A percentile compares a stretch with the other conserved stretches of the same genome.
Conservation (phyloP, 129 eudicot genomes). For the Mikania micrantha region DNA sequence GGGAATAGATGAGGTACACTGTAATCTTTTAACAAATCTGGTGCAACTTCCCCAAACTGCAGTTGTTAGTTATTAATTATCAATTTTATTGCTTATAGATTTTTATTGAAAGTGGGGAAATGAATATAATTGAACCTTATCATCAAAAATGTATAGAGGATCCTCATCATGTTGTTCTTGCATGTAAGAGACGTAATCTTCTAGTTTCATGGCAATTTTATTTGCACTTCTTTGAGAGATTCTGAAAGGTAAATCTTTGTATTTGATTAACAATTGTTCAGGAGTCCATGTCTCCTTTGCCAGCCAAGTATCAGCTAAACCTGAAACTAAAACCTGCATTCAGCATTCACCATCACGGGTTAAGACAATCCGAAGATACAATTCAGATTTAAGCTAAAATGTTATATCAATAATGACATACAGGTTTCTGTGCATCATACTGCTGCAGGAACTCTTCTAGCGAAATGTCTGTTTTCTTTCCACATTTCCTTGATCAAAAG, state of each 20-base stretch:
- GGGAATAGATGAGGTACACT: conserved; percentile 78
- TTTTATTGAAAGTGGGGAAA: not conserved
- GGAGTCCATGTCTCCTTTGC: conserved; percentile 80
- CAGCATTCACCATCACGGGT: not conserved
- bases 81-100: conserved; percentile 4
- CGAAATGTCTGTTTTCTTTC: conserved; percentile 63
- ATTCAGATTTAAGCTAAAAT: not conserved
- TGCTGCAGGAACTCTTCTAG: conserved; percentile 47
- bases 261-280: conserved; percentile 57
- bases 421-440: conserved; percentile 77
- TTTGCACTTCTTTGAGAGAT: conserved; percentile 78
- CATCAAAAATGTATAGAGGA: conserved; percentile 89
- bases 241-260: conserved; percentile 57
- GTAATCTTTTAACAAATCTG: conserved; percentile 73
- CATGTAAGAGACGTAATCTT: conserved; percentile 74
- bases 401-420: conserved; percentile 19
- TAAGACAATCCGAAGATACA: not conserved
- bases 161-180: conserved; percentile 95
- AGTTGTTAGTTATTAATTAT: conserved; percentile 6
- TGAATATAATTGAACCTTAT: conserved; percentile 43
- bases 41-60: conserved; percentile 96
- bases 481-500: conserved; percentile 81
- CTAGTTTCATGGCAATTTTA: conserved; percentile 59
- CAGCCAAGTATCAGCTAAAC: conserved; percentile 81
- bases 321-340: conserved; percentile 66